Evolutionary conservation across 2,329 filamentous ascomycete species (phyloP), one percentile per base, ranked within the genome.

Genomic region (Alternaria sp.): DNA sequence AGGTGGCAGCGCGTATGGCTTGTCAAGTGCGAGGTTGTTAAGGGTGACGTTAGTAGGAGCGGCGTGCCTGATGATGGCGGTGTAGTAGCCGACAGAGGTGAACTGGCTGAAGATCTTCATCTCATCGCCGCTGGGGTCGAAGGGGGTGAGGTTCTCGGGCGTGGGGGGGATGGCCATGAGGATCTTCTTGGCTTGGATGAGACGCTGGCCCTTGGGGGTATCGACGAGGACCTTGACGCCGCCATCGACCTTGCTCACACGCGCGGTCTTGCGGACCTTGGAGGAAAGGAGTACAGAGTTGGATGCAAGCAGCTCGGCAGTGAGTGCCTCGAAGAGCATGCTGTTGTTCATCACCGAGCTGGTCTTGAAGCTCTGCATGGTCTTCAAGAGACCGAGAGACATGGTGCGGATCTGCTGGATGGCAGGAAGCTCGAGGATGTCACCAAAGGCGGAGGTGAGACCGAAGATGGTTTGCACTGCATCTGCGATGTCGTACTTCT

Each of bases 401-500:
- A 65, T 12, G 11, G 53, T 55, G 12, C 64, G 64, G 12, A 65
- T 51, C 21, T 51, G 47, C 32, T 68, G 55, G 9, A 87, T 60
- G 1, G 83, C 82, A 21, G 81, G 78, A 15, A 78, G 67, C 5
- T 79, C 75, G 7, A 83, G 73, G 43, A 85, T 77, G 65, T 85
- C 81, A 23, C 82, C 65, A 46, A 68, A 56, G 6, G 56, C 68
- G 6, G 61, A 49, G 3, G 50, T 61, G 28, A 61, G 30, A 4
- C 36, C 28, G 15, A 54, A 69, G 15, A 85, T 77, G 8, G 78
- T 73, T n/a, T 76, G 78, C 1, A 85, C 76, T 3, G 82, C 77
- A 46, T 78, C 81, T 7, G 77, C 71, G 5, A 87, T 74, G 15
- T 77, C 72, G 70, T 86, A 83, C 73, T 86, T 86, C 36, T 78